Conservation (phyloP, 2,329 filamentous ascomycete genomes). For the Arthrobotrys pseudoclavata region DNA sequence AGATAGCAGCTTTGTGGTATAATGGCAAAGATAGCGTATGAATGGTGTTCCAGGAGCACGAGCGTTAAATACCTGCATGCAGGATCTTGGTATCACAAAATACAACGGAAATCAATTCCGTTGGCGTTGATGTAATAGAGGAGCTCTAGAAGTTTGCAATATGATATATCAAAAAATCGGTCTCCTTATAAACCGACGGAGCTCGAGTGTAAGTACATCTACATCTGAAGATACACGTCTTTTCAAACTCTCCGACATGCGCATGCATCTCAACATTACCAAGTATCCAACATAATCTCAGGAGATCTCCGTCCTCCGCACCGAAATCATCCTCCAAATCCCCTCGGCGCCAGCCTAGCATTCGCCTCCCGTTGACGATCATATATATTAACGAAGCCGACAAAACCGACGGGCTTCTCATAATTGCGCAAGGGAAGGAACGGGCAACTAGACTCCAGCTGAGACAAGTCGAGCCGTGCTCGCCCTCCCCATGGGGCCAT, state of each 20-base stretch:
- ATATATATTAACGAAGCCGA: constrained; percentile 29
- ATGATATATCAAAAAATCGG: constrained; percentile 9
- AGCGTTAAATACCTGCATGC: constrained; percentile 8
- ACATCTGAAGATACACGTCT: constrained; percentile 8
- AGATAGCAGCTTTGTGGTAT: not conserved
- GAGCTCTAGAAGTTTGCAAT: not conserved
- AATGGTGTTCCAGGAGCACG: constrained; percentile 30
- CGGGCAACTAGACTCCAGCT: constrained; percentile 47
- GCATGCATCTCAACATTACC: constrained; percentile 25
- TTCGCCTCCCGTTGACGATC: constrained; percentile 22
- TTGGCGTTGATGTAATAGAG: not conserved
- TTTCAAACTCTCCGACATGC: constrained; percentile 7
- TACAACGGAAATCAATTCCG: constrained; percentile 15
- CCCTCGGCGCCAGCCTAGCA: constrained; percentile 13
- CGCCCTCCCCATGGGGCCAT: not conserved
- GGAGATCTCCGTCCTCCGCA: constrained; percentile 36
- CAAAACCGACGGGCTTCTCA: not conserved
- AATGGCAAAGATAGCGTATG: constrained; percentile 7
- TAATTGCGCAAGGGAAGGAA: constrained; percentile 13
- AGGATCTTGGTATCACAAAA: constrained; percentile 18
- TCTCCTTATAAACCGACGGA: constrained; percentile 9
- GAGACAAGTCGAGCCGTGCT: constrained; percentile 47
- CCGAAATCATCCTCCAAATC: constrained; percentile 20
- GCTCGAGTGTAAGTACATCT: constrained; percentile 11
- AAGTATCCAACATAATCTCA: constrained; percentile 30